These are phyloP conservation scores for Sphagnum tenellum DNA, from an alignment of 225 moss, liverwort and hornwort species.

Conservation along the genomic window DNA sequence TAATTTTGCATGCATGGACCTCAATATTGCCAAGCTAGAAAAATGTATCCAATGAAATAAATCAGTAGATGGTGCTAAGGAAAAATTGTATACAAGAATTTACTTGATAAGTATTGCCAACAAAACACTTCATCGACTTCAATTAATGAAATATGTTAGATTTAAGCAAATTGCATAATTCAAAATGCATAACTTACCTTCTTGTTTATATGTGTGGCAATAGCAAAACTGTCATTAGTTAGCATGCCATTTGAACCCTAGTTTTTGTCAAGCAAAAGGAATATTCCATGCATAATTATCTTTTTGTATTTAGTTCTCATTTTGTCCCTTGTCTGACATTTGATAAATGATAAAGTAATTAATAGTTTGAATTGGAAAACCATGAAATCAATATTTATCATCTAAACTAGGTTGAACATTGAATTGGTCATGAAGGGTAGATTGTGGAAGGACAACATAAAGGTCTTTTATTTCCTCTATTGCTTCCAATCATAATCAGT, in stretches of 20 bases:
- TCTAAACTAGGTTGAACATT: too few species aligned
- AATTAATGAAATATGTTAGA: too few species aligned
- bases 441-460: constrained; percentile 36
- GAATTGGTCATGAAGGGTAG: background rate
- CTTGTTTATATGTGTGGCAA: constrained; percentile 46
- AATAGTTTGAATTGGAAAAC: too few species aligned
- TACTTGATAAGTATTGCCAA: too few species aligned
- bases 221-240: constrained; percentile 72
- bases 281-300: too few species aligned
- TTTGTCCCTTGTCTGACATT: too few species aligned
- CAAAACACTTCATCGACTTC: too few species aligned
- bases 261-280: constrained; percentile 28
- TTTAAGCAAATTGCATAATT: too few species aligned
- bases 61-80: background rate
- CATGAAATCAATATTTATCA: too few species aligned
- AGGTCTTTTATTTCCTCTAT: constrained; percentile 54
- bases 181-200: constrained; percentile 30
- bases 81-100: background rate
- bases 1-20: constrained; percentile 61
- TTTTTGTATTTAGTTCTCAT: too few species aligned
- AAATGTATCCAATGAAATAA: background rate
- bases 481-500: constrained; percentile 72
- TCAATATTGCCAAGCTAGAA: constrained; percentile 82
- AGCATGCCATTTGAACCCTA: constrained; percentile 82
- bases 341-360: too few species aligned